Conservation (phyloP, 192 early-diverging fungal species). For the Coemansia sp. region DNA sequence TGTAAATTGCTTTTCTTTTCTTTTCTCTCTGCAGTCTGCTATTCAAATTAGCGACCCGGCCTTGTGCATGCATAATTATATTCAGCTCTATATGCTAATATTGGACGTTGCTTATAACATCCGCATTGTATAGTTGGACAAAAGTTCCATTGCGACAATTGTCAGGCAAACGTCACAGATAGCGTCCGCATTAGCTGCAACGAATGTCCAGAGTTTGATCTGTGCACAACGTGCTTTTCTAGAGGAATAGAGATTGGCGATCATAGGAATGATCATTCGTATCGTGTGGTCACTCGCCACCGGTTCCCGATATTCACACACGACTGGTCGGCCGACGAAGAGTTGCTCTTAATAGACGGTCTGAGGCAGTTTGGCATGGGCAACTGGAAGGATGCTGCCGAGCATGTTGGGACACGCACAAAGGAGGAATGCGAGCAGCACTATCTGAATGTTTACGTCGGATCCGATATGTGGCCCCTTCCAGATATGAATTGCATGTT, state of each 20-base stretch:
- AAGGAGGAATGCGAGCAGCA: conserved; percentile 87
- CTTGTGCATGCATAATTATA: too few relatives aligned
- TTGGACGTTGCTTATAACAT: not conserved
- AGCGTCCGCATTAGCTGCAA: conserved; percentile 85
- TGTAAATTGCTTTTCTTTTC: not conserved
- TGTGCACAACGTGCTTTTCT: conserved; percentile 94
- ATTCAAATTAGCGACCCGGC: too few relatives aligned
- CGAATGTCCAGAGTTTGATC: conserved; percentile 85
- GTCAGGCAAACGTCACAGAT: conserved; percentile 87
- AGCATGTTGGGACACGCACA: conserved; percentile 89
- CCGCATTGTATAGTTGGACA: conserved; percentile 34
- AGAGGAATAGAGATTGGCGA: conserved; percentile 75
- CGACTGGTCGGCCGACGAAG: conserved; percentile 96
- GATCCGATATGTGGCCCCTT: conserved; percentile 76
- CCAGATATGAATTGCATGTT: conserved; percentile 77
- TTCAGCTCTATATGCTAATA: not conserved
- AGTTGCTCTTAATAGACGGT: conserved; percentile 89
- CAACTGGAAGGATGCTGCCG: conserved; percentile 95
- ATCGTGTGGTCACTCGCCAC: conserved; percentile 74
- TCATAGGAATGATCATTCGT: conserved; percentile 85
- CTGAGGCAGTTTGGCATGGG: conserved; percentile 92
- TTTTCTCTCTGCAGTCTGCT: too few relatives aligned
- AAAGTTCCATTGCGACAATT: conserved; percentile 79
- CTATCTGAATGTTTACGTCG: conserved; percentile 83
- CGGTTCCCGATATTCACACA: conserved; percentile 85